Percentiles rank a stretch among this genome's conserved stretches.
Conservation (phyloP, 176 grass and related monocot species). For the bread wheat (Triticum aestivum) region IWGSC_CS_RefSeq_v2.1 NC_057807.1:541431780-541432279, state of each 20-base stretch:
- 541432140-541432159: background rate
- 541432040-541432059: conserved; percentile 13
- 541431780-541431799: conserved; percentile 18
- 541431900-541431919: conserved; percentile 98
- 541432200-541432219: background rate
- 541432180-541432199: background rate
- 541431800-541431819: background rate
- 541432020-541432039: conserved; percentile 14
- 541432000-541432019: conserved; percentile 14
- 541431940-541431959: conserved; percentile 14
- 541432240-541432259: background rate
- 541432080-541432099: background rate
- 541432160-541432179: background rate
- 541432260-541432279: background rate
- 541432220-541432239: background rate
- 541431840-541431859: conserved; percentile 73
- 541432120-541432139: conserved; percentile 25
- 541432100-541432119: conserved; percentile 6
- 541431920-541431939: conserved; percentile 25
- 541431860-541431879: conserved; percentile 96
- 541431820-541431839: conserved; percentile 15
- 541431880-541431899: conserved; percentile 99
- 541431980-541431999: conserved; percentile 1
- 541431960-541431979: conserved; percentile 17
- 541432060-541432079: background rate